Evolutionary conservation across 768 basidiomycete species (phyloP).

Genomic region (Royoungia palumana): DNA sequence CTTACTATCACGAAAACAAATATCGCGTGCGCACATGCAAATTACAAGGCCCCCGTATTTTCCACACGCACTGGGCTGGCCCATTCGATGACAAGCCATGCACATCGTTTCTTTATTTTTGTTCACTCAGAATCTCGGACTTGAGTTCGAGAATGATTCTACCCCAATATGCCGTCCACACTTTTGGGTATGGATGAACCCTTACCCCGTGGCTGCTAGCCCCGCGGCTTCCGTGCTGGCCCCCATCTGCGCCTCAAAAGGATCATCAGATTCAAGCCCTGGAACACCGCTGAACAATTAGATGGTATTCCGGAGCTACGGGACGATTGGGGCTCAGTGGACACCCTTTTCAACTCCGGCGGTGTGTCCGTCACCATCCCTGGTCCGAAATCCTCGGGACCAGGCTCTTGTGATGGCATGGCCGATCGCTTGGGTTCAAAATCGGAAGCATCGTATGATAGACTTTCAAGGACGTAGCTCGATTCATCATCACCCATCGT

Average conservation of each 20-base stretch:
- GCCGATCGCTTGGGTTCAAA: slow-evolving; percentile 53
- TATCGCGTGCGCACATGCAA: slow-evolving; percentile 57
- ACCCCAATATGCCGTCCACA: slow-evolving; percentile 70
- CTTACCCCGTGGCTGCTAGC: slow-evolving; percentile 81
- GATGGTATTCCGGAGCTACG: slow-evolving; percentile 83
- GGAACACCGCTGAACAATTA: slow-evolving; percentile 96
- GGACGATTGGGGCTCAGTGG: slow-evolving; percentile 80
- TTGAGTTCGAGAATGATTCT: slow-evolving; percentile 48
- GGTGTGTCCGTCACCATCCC: slow-evolving; percentile 70
- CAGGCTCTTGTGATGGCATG: slow-evolving; percentile 8
- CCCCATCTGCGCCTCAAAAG: slow-evolving; percentile 85
- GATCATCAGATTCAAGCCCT: slow-evolving; percentile 87
- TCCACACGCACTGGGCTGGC: slow-evolving; percentile 98
- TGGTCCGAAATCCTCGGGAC: slow-evolving; percentile 15
- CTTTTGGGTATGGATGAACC: slow-evolving; percentile 97
- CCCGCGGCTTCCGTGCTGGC: slow-evolving; percentile 74
- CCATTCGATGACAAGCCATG: slow-evolving; percentile 97
- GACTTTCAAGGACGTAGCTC: slow-evolving; percentile 90
- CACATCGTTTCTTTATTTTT: slow-evolving; percentile 86
- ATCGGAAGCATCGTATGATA: slow-evolving; percentile 62
- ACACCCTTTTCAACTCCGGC: slow-evolving; percentile 83
- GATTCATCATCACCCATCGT: slow-evolving; percentile 91
- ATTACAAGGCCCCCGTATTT: slow-evolving; percentile 72
- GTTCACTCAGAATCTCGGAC: slow-evolving; percentile 86
- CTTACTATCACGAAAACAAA: slow-evolving; percentile 43